Conservation (phyloP, 306 rosid species). For the Corylus avellana region DNA sequence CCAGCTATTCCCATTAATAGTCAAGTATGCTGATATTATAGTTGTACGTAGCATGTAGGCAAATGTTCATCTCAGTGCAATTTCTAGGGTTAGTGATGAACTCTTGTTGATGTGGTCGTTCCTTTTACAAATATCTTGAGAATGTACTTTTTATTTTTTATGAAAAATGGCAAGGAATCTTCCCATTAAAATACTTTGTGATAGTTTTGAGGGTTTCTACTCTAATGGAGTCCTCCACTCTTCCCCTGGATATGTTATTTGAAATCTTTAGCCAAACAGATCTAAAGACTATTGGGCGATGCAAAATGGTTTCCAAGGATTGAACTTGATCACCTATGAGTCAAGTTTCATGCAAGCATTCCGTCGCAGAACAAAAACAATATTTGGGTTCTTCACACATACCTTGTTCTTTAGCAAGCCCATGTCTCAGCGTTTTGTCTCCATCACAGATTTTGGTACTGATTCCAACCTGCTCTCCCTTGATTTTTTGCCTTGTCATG, state of each 20-base stretch:
- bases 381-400: not conserved
- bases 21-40: slow-evolving; percentile 32
- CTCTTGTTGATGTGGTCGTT: slow-evolving; percentile 1
- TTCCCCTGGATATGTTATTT: not conserved
- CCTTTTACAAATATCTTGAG: slow-evolving; percentile 2
- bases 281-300: not conserved
- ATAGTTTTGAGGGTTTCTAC: no score
- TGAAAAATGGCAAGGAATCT: slow-evolving; percentile 7
- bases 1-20: slow-evolving; percentile 51
- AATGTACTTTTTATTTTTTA: not conserved
- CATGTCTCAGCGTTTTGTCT: not conserved
- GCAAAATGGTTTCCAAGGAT: not conserved
- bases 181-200: no score
- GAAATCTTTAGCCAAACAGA: not conserved
- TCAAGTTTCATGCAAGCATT: not conserved
- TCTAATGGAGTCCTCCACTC: not conserved
- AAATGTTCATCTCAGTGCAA: slow-evolving; percentile 8
- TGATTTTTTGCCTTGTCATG: not conserved
- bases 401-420: no score
- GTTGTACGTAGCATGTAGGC: not conserved
- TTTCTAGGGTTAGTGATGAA: slow-evolving; percentile 2
- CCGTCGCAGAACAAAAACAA: not conserved
- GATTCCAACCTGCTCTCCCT: not conserved
- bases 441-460: not conserved
- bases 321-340: not conserved